Conservation (phyloP, 75 land plant genomes). For the Adiantum capillusveneris region DNA sequence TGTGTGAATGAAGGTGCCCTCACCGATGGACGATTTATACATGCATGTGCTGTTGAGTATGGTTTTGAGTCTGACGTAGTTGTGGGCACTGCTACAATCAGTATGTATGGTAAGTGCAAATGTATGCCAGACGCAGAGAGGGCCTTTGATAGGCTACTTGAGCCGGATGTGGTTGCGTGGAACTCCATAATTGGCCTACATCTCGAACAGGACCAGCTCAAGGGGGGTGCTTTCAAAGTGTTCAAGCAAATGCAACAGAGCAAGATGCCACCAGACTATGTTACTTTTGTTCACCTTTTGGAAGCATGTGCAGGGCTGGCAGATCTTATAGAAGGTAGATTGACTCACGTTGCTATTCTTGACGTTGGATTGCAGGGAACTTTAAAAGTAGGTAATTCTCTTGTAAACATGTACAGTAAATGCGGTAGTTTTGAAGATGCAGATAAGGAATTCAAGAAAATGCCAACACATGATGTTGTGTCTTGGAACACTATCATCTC, state of each 20-base stretch:
- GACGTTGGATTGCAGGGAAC: slow-evolving; percentile 6
- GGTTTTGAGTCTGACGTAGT: not conserved
- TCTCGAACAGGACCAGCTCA: too few species aligned
- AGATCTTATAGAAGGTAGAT: slow-evolving; percentile 7
- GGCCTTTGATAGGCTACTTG: not conserved
- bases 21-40: not conserved
- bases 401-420: slow-evolving; percentile 17
- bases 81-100: not conserved
- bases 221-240: too few species aligned
- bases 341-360: slow-evolving; percentile 3
- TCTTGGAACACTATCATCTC: slow-evolving; percentile 24
- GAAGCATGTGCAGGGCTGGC: too few species aligned
- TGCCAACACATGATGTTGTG: slow-evolving; percentile 9
- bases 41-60: not conserved
- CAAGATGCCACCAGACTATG: too few species aligned
- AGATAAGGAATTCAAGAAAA: slow-evolving; percentile 6
- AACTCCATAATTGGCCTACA: slow-evolving; percentile 1
- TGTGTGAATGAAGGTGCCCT: not conserved
- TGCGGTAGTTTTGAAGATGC: slow-evolving; percentile 24
- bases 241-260: too few species aligned
- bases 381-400: slow-evolving; percentile 13
- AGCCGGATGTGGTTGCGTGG: not conserved
- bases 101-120: not conserved
- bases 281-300: too few species aligned
- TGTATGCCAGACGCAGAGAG: not conserved